Conservation (phyloP, 2,329 filamentous ascomycete species). For the Tolypocladium cylindrosporum region DNA sequence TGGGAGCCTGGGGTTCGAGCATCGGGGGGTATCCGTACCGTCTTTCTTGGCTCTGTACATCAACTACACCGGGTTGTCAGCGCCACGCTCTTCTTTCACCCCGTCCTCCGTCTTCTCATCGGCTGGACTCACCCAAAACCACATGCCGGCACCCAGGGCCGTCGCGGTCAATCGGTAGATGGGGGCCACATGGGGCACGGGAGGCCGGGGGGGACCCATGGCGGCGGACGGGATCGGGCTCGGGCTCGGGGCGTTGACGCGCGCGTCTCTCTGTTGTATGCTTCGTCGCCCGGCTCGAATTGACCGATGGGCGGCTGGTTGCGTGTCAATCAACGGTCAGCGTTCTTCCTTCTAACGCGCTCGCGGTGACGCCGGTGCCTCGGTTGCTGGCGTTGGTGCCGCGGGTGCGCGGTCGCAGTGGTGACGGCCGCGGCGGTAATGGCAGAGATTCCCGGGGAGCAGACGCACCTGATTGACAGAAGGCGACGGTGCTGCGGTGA, state of each 20-base stretch:
- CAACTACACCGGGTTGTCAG: slow-evolving; percentile 42
- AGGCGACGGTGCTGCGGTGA: not conserved
- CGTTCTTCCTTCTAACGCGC: too few relatives aligned
- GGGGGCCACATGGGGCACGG: slow-evolving; percentile 38
- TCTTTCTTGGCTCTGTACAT: slow-evolving; percentile 97
- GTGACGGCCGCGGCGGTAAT: not conserved
- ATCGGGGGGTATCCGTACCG: slow-evolving; percentile 36
- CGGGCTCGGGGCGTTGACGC: not conserved
- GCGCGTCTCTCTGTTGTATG: not conserved
- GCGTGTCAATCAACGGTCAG: not conserved
- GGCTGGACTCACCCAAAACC: slow-evolving; percentile 77
- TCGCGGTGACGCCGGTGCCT: not conserved
- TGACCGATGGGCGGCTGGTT: not conserved
- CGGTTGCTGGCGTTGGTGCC: not conserved
- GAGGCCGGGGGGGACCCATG: slow-evolving; percentile 27
- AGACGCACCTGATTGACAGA: not conserved
- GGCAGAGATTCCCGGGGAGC: not conserved
- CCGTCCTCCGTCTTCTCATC: not conserved
- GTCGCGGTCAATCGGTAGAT: slow-evolving; percentile 82
- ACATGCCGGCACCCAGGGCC: slow-evolving; percentile 89
- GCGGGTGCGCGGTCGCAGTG: not conserved
- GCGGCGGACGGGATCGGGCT: slow-evolving; percentile 7
- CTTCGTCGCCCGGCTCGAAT: not conserved
- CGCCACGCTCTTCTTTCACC: not conserved
- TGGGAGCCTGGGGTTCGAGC: not conserved